Percentiles rank a stretch among this genome's conserved stretches.
Conservation (phyloP, 495 filamentous ascomycete genomes). For the Trichoderma reesei region DNA sequence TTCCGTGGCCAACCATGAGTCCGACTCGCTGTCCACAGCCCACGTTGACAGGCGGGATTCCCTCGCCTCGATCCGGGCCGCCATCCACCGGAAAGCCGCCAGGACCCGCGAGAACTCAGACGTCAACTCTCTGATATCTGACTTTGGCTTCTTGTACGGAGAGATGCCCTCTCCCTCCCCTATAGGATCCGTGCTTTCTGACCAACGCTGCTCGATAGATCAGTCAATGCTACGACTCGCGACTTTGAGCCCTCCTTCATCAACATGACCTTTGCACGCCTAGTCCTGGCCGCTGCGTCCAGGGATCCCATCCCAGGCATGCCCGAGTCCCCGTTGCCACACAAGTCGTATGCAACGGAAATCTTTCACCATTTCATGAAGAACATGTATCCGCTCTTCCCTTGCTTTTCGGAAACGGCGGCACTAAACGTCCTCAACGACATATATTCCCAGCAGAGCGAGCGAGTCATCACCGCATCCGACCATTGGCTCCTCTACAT, state of each 20-base stretch:
- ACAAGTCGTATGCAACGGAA: slow-evolving; percentile 50
- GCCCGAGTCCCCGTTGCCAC: slow-evolving; percentile 49
- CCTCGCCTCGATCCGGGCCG: slow-evolving; percentile 46
- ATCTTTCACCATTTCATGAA: slow-evolving; percentile 75
- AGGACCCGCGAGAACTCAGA: slow-evolving; percentile 58
- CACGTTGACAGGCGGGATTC: slow-evolving; percentile 46
- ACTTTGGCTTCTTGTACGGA: slow-evolving; percentile 67
- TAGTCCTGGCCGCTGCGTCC: slow-evolving; percentile 64
- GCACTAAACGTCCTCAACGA: slow-evolving; percentile 69
- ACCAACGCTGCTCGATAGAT: slow-evolving; percentile 36
- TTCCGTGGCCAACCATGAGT: slow-evolving; percentile 40
- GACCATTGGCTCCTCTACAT: slow-evolving; percentile 82
- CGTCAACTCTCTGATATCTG: slow-evolving; percentile 70
- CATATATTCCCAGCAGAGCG: slow-evolving; percentile 51
- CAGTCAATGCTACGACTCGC: slow-evolving; percentile 82
- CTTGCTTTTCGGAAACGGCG: slow-evolving; percentile 64
- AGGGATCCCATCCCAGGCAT: slow-evolving; percentile 53
- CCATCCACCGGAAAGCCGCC: slow-evolving; percentile 49
- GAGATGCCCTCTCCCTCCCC: slow-evolving; percentile 5
- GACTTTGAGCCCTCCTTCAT: slow-evolving; percentile 82
- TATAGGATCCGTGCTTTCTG: slow-evolving; percentile 6
- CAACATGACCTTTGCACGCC: slow-evolving; percentile 76
- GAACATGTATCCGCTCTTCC: slow-evolving; percentile 68
- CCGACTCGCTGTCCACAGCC: slow-evolving; percentile 25
- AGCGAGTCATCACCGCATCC: slow-evolving; percentile 50